Evolutionary conservation across 2,329 filamentous ascomycete genomes (phyloP).

Genomic region (Phaeosphaeria sp.): DNA sequence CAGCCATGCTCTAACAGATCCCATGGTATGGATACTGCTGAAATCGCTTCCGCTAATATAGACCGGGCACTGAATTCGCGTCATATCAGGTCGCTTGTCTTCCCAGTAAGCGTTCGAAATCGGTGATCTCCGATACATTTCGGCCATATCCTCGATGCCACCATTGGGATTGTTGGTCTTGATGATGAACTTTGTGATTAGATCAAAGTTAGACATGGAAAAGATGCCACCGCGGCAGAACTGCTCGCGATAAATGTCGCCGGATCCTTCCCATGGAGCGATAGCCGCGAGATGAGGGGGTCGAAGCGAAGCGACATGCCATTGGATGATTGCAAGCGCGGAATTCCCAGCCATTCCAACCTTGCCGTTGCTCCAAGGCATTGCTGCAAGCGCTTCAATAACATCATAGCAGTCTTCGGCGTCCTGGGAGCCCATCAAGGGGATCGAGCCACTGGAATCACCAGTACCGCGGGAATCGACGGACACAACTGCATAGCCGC

Average conservation of each 20-base stretch:
- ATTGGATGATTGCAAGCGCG: conserved; percentile 52
- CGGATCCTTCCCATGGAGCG: conserved; percentile 57
- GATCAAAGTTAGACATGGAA: conserved; percentile 50
- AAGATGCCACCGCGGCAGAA: conserved; percentile 49
- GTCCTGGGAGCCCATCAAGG: conserved; percentile 53
- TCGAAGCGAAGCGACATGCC: conserved; percentile 51
- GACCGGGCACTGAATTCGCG: conserved; percentile 25
- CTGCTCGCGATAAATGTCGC: conserved; percentile 57
- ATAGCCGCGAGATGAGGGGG: conserved; percentile 54
- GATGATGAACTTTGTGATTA: conserved; percentile 50
- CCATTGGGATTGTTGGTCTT: conserved; percentile 30
- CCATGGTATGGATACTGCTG: conserved; percentile 26
- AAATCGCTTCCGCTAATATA: conserved; percentile 26
- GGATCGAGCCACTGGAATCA: conserved; percentile 45
- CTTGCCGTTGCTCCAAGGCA: conserved; percentile 55
- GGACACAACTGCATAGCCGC: conserved; percentile 45
- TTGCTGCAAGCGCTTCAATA: conserved; percentile 51
- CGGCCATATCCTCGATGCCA: conserved; percentile 51
- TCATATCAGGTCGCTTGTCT: conserved; percentile 29
- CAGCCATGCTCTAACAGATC: conserved; percentile 22
- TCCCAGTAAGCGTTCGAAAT: conserved; percentile 29
- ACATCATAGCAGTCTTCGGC: conserved; percentile 56
- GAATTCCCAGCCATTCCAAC: conserved; percentile 56
- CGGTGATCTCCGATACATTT: conserved; percentile 51
- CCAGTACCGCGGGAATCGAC: conserved; percentile 41